A percentile compares a stretch with the other conserved stretches of the same genome.
Conservation (phyloP, 2,329 filamentous ascomycete species). For the Pseudocercospora vitis region DNA sequence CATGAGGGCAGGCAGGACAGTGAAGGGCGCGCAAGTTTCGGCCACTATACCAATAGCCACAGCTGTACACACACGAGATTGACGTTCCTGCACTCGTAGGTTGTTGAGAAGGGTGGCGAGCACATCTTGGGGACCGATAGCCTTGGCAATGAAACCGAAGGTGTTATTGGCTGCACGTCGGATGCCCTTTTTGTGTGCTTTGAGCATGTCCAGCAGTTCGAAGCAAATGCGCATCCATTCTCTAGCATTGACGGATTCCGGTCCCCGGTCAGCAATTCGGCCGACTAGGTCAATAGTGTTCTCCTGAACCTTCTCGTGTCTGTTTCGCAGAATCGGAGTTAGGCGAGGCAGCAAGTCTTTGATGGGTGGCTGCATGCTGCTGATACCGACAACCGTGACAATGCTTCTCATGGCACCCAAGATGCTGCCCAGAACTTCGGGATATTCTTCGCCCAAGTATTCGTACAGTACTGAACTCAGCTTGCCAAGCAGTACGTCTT, state of each 20-base stretch:
- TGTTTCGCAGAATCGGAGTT: conserved; percentile 96
- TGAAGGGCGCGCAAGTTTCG: conserved; percentile 97
- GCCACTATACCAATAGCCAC: conserved; percentile 98
- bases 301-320: conserved; percentile 98
- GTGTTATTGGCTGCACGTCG: conserved; percentile 98
- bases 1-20: conserved; percentile 96
- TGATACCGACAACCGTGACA: conserved; percentile 95
- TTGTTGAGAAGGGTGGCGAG: conserved; percentile 95
- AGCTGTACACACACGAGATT: conserved; percentile 96
- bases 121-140: conserved; percentile 96
- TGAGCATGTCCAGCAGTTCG: conserved; percentile 97
- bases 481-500: conserved; percentile 94
- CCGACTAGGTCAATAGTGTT: conserved; percentile 98
- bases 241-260: conserved; percentile 91
- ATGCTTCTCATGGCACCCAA: conserved; percentile 92
- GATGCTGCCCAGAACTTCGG: conserved; percentile 94
- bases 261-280: conserved; percentile 94
- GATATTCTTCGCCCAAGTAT: conserved; percentile 97
- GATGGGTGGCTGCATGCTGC: conserved; percentile 97
- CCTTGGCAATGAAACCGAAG: conserved; percentile 98
- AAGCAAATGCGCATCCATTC: conserved; percentile 99
- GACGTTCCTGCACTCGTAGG: conserved; percentile 91
- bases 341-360: conserved; percentile 91
- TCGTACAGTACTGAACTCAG: conserved; percentile 94
- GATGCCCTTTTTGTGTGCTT: conserved; percentile 99